Percentiles rank a stretch among this genome's conserved stretches.
Evolutionary conservation across 345 rosid species (phyloP).

Genomic region (Eucalyptus grandis): DNA sequence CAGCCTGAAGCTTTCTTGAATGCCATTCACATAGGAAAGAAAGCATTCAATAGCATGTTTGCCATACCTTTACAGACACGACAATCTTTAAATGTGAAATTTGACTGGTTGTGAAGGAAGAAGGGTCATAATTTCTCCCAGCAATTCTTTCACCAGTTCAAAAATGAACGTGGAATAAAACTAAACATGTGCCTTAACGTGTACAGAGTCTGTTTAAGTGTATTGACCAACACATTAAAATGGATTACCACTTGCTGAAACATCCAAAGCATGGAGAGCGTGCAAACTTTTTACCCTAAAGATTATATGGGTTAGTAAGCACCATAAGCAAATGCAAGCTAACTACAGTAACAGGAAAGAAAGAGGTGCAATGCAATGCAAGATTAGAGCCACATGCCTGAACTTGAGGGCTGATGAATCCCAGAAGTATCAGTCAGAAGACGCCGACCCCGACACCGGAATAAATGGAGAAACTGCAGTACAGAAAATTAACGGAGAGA

Average conservation of each 20-base stretch:
- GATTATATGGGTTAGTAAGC: neutral
- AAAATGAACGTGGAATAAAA: neutral
- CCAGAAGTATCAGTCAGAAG: neutral
- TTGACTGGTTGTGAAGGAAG: neutral
- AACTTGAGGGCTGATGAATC: neutral
- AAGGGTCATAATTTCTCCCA: neutral
- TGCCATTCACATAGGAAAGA: neutral
- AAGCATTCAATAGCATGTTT: neutral
- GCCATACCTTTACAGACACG: neutral
- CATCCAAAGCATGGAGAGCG: neutral
- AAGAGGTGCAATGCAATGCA: neutral
- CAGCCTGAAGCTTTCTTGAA: neutral
- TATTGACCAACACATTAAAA: neutral
- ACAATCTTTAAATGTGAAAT: too few species aligned
- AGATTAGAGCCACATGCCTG: neutral
- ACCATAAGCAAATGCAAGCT: neutral
- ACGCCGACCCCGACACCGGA: neutral
- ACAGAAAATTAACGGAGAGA: neutral
- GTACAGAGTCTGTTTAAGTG: neutral
- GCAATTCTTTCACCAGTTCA: neutral
- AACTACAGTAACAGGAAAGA: too few species aligned
- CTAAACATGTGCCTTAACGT: neutral
- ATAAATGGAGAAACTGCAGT: neutral
- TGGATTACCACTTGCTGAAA: neutral
- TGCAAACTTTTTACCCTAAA: neutral